phyloP scores from a whole-genome alignment of 2,329 filamentous ascomycete genomes.

The Scytalidium lignicola region DNA sequence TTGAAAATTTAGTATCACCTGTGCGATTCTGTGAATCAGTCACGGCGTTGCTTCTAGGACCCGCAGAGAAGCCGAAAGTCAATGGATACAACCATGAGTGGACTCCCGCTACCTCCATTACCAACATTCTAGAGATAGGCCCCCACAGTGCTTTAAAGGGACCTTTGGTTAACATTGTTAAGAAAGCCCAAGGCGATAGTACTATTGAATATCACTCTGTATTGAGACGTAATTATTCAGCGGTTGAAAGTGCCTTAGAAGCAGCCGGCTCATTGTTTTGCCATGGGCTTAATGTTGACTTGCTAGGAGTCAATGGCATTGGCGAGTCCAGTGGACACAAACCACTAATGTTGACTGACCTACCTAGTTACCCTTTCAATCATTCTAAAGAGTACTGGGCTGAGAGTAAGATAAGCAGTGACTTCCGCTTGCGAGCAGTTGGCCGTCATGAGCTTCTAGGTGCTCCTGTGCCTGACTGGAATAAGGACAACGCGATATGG shows the following conservation, averaged over 20 bases:
- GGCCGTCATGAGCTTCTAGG: conserved; percentile 19
- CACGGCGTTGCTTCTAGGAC: neutral
- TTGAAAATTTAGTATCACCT: conserved; percentile 35
- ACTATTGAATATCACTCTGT: conserved; percentile 4
- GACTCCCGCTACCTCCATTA: conserved; percentile 7
- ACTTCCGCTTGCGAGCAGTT: neutral
- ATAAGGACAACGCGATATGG: conserved; percentile 21
- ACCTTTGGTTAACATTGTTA: conserved; percentile 14
- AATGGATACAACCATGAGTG: neutral
- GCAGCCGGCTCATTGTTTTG: conserved; percentile 1
- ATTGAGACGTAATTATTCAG: conserved; percentile 1
- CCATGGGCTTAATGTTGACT: neutral
- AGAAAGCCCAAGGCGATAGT: neutral
- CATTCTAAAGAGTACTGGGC: conserved; percentile 45
- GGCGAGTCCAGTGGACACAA: neutral
- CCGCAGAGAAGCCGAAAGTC: neutral
- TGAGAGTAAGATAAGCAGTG: conserved; percentile 25
- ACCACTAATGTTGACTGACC: neutral
- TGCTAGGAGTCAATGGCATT: conserved; percentile 2
- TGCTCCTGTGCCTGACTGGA: conserved; percentile 12
- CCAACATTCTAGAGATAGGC: conserved; percentile 23
- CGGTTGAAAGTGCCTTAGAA: neutral
- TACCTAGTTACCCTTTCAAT: conserved; percentile 51
- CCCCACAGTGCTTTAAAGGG: conserved; percentile 27
- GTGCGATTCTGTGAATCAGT: conserved; percentile 38